phyloP scores from a whole-genome alignment of 202 grass and related monocot genomes.

The Carex sylvatica region DNA sequence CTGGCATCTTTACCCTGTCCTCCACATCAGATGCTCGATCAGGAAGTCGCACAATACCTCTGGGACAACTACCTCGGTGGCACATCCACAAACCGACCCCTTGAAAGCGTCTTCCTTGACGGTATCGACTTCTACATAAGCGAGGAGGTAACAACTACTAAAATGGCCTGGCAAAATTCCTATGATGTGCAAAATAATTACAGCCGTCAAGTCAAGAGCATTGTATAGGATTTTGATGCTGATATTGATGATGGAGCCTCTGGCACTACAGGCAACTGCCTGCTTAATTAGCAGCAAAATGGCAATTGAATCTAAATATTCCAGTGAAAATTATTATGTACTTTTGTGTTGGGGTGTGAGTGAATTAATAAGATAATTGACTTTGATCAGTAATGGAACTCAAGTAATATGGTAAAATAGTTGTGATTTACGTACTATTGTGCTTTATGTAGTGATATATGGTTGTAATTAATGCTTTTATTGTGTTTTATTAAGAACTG shows the following conservation, averaged over 20 bases:
- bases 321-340: not conserved
- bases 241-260: not conserved
- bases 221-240: conserved; percentile 9
- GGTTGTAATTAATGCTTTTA: not conserved
- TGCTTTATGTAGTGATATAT: not conserved
- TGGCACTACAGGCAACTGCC: not conserved
- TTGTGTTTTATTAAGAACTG: not conserved
- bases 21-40: conserved; percentile 45
- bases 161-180: conserved; percentile 41
- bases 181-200: conserved; percentile 46
- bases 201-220: conserved; percentile 35
- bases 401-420: not conserved
- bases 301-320: not conserved
- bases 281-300: not conserved
- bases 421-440: not conserved
- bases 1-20: conserved; percentile 42
- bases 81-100: conserved; percentile 33
- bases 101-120: conserved; percentile 66
- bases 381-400: not conserved
- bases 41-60: conserved; percentile 51
- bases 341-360: not conserved
- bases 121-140: conserved; percentile 81
- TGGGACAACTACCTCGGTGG: conserved; percentile 61
- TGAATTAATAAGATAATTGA: not conserved
- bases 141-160: conserved; percentile 31